Evolutionary conservation across 1,139 yeast genomes (phyloP).

Genomic region (Diutina catenulata): DNA sequence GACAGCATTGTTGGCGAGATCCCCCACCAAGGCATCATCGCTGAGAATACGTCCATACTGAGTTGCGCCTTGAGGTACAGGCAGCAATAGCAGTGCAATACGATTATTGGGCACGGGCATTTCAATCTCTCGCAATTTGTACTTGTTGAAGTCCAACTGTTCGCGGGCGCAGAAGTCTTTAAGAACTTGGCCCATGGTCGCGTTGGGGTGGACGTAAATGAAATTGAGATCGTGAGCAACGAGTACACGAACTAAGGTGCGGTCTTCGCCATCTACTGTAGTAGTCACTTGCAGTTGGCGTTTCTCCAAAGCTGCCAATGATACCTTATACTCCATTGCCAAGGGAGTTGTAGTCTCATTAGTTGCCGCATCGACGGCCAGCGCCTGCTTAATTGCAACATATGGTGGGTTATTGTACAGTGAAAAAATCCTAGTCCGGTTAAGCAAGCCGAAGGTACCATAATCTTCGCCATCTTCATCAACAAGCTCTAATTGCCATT

Average conservation of each 20-base stretch:
- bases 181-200: background rate
- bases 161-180: constrained; percentile 3
- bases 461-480: constrained; percentile 79
- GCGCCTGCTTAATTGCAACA: constrained; percentile 38
- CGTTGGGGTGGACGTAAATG: constrained; percentile 1
- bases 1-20: constrained; percentile 1
- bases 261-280: background rate
- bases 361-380: constrained; percentile 8
- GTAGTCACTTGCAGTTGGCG: background rate
- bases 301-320: background rate
- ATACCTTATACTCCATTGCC: constrained; percentile 28
- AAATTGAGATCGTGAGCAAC: background rate
- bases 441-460: constrained; percentile 61
- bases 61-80: background rate
- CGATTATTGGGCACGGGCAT: background rate
- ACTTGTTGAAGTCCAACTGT: constrained; percentile 1
- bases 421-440: constrained; percentile 38
- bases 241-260: background rate
- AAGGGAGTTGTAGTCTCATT: constrained; percentile 42
- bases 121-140: constrained; percentile 1
- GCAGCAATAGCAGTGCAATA: constrained; percentile 3
- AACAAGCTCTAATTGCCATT: constrained; percentile 56
- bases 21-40: background rate
- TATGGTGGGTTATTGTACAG: constrained; percentile 57
- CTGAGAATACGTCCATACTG: background rate